A percentile compares a stretch with the other conserved stretches of the same genome.
Evolutionary conservation across 768 basidiomycete genomes (phyloP).

Genomic region (Auricularia sp.): DNA sequence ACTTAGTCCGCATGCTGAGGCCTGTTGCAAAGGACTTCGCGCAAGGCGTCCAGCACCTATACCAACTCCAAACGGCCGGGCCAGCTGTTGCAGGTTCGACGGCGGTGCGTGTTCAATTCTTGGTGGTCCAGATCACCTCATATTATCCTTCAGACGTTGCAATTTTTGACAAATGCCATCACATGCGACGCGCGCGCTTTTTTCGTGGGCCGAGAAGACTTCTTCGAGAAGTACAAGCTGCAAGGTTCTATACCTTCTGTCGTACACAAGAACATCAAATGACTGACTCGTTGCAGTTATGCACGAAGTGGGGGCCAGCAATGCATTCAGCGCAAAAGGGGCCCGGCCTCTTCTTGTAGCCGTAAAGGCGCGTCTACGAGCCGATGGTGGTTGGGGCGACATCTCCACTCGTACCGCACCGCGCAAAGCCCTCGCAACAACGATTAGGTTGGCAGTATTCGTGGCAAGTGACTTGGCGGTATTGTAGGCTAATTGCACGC

Average conservation of each 20-base stretch:
- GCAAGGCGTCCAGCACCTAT: neutral
- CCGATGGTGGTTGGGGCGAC: neutral
- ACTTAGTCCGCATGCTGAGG: neutral
- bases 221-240: neutral
- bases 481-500: too few species aligned
- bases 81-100: too few species aligned
- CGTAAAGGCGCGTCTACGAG: neutral
- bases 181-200: too few species aligned
- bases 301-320: neutral
- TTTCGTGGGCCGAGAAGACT: too few species aligned
- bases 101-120: too few species aligned
- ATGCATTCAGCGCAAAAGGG: neutral
- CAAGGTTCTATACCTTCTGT: neutral
- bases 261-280: neutral
- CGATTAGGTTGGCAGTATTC: neutral
- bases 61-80: too few species aligned
- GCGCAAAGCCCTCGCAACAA: neutral
- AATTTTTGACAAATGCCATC: too few species aligned
- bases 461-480: too few species aligned
- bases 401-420: neutral
- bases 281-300: neutral
- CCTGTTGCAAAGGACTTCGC: neutral
- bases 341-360: neutral
- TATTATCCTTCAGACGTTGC: too few species aligned
- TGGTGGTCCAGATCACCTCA: too few species aligned